These are phyloP conservation scores for Xerocomellus chrysenteron DNA, from an alignment of 768 basidiomycete genomes.

Conservation along the genomic window DNA sequence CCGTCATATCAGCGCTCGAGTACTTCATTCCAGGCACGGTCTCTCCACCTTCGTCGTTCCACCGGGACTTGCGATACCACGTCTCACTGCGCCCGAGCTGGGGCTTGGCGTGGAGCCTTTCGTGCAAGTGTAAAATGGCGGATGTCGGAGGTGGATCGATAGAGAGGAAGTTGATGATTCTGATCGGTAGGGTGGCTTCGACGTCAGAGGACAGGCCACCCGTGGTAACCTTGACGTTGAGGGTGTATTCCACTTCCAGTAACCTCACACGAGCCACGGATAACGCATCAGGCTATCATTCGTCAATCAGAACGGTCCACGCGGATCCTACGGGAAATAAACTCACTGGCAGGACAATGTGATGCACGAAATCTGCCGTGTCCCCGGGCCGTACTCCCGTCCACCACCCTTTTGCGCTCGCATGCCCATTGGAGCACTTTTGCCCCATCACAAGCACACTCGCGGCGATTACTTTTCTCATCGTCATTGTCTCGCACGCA, in stretches of 20 bases:
- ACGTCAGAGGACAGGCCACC: slow-evolving; percentile 63
- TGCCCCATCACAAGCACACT: slow-evolving; percentile 66
- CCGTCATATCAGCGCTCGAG: slow-evolving; percentile 25
- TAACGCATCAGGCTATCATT: slow-evolving; percentile 60
- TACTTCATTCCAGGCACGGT: slow-evolving; percentile 37
- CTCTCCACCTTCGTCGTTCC: slow-evolving; percentile 15
- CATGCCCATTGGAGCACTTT: slow-evolving; percentile 60
- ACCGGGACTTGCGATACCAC: slow-evolving; percentile 32
- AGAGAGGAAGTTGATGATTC: slow-evolving; percentile 81
- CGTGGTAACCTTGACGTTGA: slow-evolving; percentile 62
- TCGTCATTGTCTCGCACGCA: slow-evolving; percentile 62
- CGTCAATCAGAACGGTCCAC: slow-evolving; percentile 2
- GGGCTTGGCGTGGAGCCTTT: slow-evolving; percentile 23
- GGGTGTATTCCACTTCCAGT: slow-evolving; percentile 72
- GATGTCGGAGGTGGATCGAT: slow-evolving; percentile 71
- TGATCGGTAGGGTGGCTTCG: slow-evolving; percentile 68
- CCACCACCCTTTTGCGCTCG: slow-evolving; percentile 90
- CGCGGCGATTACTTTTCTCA: slow-evolving; percentile 62
- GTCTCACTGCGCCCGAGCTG: slow-evolving; percentile 25
- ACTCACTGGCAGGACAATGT: slow-evolving; percentile 73
- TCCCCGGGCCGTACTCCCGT: slow-evolving; percentile 69
- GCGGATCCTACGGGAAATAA: background rate
- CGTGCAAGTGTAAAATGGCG: slow-evolving; percentile 23
- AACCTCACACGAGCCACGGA: slow-evolving; percentile 67
- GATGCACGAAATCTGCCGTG: slow-evolving; percentile 62